Base-by-base conservation (phyloP, 106 monocot species). In the Vanilla planifolia region DNA sequence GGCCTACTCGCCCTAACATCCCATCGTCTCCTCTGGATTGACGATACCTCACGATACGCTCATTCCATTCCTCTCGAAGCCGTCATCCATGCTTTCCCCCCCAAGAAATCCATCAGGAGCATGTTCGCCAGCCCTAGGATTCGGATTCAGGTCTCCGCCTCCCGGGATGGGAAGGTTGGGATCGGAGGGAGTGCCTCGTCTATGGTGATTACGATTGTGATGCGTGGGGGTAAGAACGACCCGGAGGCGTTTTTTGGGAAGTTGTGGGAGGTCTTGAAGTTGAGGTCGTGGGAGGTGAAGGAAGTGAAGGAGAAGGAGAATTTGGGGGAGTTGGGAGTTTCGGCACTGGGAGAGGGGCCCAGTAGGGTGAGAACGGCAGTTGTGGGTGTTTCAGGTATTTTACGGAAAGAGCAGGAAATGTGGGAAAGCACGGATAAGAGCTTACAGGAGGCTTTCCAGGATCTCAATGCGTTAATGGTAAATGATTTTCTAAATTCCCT, bases 351-450 rank as follows among this genome's bases (percentile, higher is more conserved):
- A 29, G 67, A 52, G 48, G 73, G 44, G 14, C 22, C 48, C 45
- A 40, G 44, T 32, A 69, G 51, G 65, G 62, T 71, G 28, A 62
- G 71, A 65, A 71, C 65, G 77, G 79, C 88, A 10, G 90, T 88
- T 48, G 91, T 98, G 16, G 96, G 96, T 13, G 75, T 98, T 1
- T 71, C 88, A 2, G 96, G 96, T 69, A 84, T 98, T 33, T 46
- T 98, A 63, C 79, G 88, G 84, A 98, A 91, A 70, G 96, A 98
- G 68, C 96, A 98, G 77, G 96, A 98, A 55, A 74, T 73, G 60
- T 98, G 96, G 96, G 96, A 98, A 79, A 88, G 67, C 66, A 92
- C 88, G 0, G 91, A 92, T 53, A 87, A 85, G 79, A 98, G 77
- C 70, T 73, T 98, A 66, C 84, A 88, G 36, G 91, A 98, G 11